Percentiles rank a stretch among this genome's conserved stretches.
Evolutionary conservation across 768 basidiomycete species (phyloP).

Genomic region (Suillus spraguei): DNA sequence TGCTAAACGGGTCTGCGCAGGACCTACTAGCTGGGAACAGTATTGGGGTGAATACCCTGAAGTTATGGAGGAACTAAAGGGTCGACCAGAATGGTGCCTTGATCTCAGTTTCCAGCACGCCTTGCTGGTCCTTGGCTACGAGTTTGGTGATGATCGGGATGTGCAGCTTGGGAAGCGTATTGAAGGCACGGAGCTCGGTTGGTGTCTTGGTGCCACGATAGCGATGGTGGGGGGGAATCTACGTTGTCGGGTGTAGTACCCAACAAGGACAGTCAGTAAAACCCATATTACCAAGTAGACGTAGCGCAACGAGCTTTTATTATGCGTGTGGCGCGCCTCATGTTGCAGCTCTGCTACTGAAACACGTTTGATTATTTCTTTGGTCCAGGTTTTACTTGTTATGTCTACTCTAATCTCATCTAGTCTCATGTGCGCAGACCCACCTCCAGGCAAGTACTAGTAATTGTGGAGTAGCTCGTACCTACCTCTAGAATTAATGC

Average conservation of each 20-base stretch:
- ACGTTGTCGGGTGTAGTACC: conserved; percentile 45
- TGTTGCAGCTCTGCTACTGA: too few species aligned
- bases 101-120: conserved; percentile 96
- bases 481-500: neutral
- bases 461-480: neutral
- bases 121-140: conserved; percentile 86
- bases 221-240: conserved; percentile 68
- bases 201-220: conserved; percentile 87
- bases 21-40: conserved; percentile 58
- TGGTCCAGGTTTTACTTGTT: neutral
- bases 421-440: neutral
- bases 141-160: conserved; percentile 70
- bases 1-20: conserved; percentile 75
- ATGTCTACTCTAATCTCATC: neutral
- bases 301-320: neutral
- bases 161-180: conserved; percentile 87
- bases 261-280: neutral
- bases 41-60: conserved; percentile 47
- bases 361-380: neutral
- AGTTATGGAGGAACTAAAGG: conserved; percentile 71
- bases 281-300: neutral
- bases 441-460: neutral
- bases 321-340: too few species aligned
- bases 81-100: conserved; percentile 91
- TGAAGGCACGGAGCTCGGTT: conserved; percentile 88